phyloP scores from a whole-genome alignment of 257 asterid species.

The Solanum sejunctum region DNA sequence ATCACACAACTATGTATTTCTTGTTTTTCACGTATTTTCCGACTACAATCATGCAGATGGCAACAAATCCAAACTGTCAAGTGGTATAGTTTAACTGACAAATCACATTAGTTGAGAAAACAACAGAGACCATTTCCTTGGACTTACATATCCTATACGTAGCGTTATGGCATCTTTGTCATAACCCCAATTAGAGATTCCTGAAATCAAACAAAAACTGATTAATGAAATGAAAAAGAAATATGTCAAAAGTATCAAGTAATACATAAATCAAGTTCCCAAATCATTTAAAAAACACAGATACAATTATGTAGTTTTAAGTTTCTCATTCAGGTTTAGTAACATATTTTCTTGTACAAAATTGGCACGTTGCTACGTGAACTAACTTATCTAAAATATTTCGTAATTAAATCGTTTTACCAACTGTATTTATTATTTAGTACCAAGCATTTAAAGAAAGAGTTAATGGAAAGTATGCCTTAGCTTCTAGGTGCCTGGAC shows the following conservation, averaged over 20 bases:
- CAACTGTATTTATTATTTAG: neutral
- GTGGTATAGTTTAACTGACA: neutral
- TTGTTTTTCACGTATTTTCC: neutral
- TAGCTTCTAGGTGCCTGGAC: neutral
- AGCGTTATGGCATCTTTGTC: constrained; percentile 61
- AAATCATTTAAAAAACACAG: neutral
- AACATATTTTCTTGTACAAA: neutral
- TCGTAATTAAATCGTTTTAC: neutral
- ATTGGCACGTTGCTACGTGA: neutral
- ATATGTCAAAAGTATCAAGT: neutral
- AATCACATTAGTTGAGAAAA: neutral
- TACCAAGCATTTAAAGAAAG: neutral
- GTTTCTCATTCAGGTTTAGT: neutral
- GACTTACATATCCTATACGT: constrained; percentile 74
- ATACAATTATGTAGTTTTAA: neutral
- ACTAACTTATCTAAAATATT: neutral
- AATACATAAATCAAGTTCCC: neutral
- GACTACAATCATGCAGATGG: neutral
- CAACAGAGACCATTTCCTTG: neutral
- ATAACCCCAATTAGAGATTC: constrained; percentile 43
- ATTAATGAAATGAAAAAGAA: neutral
- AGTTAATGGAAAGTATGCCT: neutral
- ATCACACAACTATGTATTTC: neutral
- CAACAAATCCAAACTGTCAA: neutral
- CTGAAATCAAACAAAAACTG: constrained; percentile 13